Evolutionary conservation across 225 moss, liverwort and hornwort species (phyloP), one percentile per base, ranked within the genome.

Genomic region (Pleurozium schreberi): DNA sequence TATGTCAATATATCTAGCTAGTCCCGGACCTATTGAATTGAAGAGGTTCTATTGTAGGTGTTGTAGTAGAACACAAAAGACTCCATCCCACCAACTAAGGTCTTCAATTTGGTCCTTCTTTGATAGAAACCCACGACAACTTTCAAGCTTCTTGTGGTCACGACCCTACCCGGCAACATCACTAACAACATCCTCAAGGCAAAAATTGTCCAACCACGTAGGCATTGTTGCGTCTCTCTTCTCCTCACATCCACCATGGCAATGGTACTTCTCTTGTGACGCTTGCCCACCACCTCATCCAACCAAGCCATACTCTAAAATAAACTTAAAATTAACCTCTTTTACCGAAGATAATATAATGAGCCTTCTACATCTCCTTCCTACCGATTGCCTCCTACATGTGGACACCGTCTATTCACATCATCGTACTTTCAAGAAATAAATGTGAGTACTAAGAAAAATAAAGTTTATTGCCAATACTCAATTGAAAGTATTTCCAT

Each of bases 71-170:
- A 67, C 11, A n/a, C 40, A 40, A 12, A 23, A 23, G 13, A 23
- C 8, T 1, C 23, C 13, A 40, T 68, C 13, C 23, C n/a, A n/a
- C 13, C 23, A 68, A 23, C 8, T 3, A n/a, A n/a, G n/a, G n/a
- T n/a, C n/a, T n/a, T n/a, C n/a, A n/a, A n/a, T n/a, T n/a, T n/a
- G n/a, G n/a, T n/a, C n/a, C n/a, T n/a, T n/a, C n/a, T 2, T n/a
- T 11, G 2, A n/a, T 11, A 38, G 22, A 38, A 67, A 2, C 4
- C 2, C 3, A 0, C 3, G 8, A 8, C 21, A 5, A 68, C 22
- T n/a, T 68, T 2, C 1, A 3, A 2, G 3, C 36, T 36, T 66
- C 66, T 1, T 21, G 0, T 22, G 0, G 7, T n/a, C 7, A 66
- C 36, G 11, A 19, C 36, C 66, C 0, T 36, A 3, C 11, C 1